Percentiles rank a stretch among this genome's conserved stretches.
These are phyloP conservation scores for Fusarium haematococcum DNA, from an alignment of 2,329 filamentous ascomycete genomes.

Conservation along the genomic window DNA sequence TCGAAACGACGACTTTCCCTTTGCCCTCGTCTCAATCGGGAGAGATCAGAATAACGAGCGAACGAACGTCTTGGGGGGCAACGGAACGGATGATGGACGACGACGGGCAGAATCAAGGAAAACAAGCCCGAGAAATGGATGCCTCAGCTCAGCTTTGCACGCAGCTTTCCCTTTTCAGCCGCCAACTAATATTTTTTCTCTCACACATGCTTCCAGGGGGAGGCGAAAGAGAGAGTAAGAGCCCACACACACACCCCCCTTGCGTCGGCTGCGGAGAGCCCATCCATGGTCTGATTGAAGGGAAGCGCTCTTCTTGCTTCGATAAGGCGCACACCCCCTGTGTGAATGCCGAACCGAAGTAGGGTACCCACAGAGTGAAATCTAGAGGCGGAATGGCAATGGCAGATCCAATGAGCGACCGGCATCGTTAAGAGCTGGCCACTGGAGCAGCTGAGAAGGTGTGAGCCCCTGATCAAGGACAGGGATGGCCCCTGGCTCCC, in stretches of 20 bases:
- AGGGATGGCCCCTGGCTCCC: slow-evolving; percentile 17
- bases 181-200: slow-evolving; percentile 1
- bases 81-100: not conserved
- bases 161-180: not conserved
- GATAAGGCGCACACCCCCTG: not conserved
- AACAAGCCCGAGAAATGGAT: not conserved
- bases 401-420: slow-evolving; percentile 25
- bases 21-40: not conserved
- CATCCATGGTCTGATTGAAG: slow-evolving; percentile 10
- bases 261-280: not conserved
- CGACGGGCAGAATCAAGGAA: not conserved
- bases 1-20: not conserved
- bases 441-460: slow-evolving; percentile 25
- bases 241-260: not conserved
- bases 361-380: not conserved
- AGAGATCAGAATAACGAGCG: not conserved
- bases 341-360: slow-evolving; percentile 29
- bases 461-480: slow-evolving; percentile 32
- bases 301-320: not conserved
- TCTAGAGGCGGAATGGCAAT: not conserved
- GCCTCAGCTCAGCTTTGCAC: slow-evolving; percentile 11
- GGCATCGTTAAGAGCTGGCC: slow-evolving; percentile 17
- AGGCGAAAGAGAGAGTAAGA: not conserved
- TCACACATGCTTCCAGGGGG: not conserved
- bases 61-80: not conserved